Base-by-base conservation (phyloP, 73 alveolate species). In the Stentor roeselii region DNA sequence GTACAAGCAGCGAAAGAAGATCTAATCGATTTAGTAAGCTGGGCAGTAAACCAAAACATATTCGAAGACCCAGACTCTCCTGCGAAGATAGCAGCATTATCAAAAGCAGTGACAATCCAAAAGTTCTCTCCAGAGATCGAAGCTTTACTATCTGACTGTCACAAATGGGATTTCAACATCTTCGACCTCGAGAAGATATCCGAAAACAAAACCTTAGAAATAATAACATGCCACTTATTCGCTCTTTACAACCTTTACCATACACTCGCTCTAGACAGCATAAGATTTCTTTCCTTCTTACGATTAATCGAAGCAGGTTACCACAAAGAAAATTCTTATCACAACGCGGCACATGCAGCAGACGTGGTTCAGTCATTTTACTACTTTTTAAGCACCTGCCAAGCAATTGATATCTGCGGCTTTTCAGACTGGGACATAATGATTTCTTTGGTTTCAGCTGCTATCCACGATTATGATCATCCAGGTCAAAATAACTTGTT, bases 321-420 rank as follows among this genome's bases (percentile, higher is more conserved):
- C 50, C 36, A 60, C 21, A 77, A 86, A 39, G 83, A 75, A 15
- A 87, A 88, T 42, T 88, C 93, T 41, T 92, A 92, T 77, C 97
- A 92, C 84, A 92, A 92, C 34, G 90, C 92, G 61, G 80, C 90
- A 27, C 97, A 92, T 88, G 97, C 94, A 42, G 90, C 98, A 6
- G 98, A 93, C 85, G 94, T 95, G 3, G 88, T 95, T 36, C 97
- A 95, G 83, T 87, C 95, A n/a, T 77, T 89, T 59, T 42, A 92
- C 75, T 84, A 86, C 67, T 95, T 93, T 83, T 86, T 89, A 31
- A 75, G 82, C 42, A 86, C 83, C 11, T 94, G 98, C 32, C 92
- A 90, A 36, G 89, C 93, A 21, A 82, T 36, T 74, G 90, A 89
- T 36, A 59, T 88, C 21, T 93, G 91, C 11, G 87, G 90, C 75